Conservation (phyloP, 371 early-diverging fungal species). For the Mucor irregularis region DNA sequence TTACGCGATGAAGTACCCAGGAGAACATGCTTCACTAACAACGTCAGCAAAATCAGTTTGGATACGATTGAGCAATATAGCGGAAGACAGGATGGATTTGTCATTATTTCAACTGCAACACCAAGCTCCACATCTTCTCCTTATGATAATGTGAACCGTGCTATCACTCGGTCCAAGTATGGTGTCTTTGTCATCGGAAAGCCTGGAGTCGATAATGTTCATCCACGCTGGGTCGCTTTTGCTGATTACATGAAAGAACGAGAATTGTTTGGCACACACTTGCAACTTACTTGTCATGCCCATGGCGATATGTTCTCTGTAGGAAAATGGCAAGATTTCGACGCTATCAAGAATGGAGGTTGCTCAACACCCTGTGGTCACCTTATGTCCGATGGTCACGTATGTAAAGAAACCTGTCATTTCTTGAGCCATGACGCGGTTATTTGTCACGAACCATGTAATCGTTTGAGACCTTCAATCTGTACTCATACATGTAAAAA, state of each 20-base stretch:
- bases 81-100: slow-evolving; percentile 28
- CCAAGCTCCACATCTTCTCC: slow-evolving; percentile 10
- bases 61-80: slow-evolving; percentile 22
- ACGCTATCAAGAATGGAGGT: slow-evolving; percentile 36
- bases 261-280: background rate
- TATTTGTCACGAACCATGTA: slow-evolving; percentile 31
- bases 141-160: slow-evolving; percentile 19
- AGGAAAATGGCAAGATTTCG: slow-evolving; percentile 28
- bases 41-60: slow-evolving; percentile 7
- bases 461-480: slow-evolving; percentile 19
- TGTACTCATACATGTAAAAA: slow-evolving; percentile 39
- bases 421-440: slow-evolving; percentile 24
- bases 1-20: slow-evolving; percentile 19
- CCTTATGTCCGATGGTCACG: slow-evolving; percentile 41
- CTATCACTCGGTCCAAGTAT: slow-evolving; percentile 38
- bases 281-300: slow-evolving; percentile 9
- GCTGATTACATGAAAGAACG: slow-evolving; percentile 24
- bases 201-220: slow-evolving; percentile 5
- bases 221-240: slow-evolving; percentile 26
- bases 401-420: slow-evolving; percentile 43
- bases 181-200: slow-evolving; percentile 45
- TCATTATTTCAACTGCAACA: slow-evolving; percentile 30
- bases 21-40: slow-evolving; percentile 15
- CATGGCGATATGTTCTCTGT: slow-evolving; percentile 14
- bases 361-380: slow-evolving; percentile 30